Percentiles rank a stretch among this genome's conserved stretches.
phyloP scores from a whole-genome alignment of 1,139 yeast genomes.

The Zygoascus meyerae region DNA sequence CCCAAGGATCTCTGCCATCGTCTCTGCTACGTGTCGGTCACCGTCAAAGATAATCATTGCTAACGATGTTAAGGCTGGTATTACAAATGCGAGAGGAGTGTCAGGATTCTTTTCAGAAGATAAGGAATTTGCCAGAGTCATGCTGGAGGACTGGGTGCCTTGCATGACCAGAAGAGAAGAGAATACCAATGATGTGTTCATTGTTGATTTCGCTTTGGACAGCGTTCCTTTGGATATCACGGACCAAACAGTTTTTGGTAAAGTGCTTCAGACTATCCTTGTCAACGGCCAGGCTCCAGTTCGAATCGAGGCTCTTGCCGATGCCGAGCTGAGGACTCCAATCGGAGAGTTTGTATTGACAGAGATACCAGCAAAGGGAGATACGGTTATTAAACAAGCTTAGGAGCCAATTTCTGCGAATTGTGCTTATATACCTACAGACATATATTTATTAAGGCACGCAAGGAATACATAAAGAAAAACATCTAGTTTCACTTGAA shows the following conservation, averaged over 20 bases:
- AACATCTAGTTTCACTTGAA: not conserved
- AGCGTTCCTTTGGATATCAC: slow-evolving; percentile 30
- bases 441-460: slow-evolving; percentile 7
- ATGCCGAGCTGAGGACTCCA: slow-evolving; percentile 41
- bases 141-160: slow-evolving; percentile 32
- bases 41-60: slow-evolving; percentile 21
- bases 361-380: slow-evolving; percentile 27
- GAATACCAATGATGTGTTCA: slow-evolving; percentile 18
- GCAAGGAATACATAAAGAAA: not conserved
- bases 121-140: slow-evolving; percentile 28
- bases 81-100: slow-evolving; percentile 25
- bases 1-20: slow-evolving; percentile 24
- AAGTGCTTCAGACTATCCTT: slow-evolving; percentile 28
- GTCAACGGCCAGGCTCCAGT: slow-evolving; percentile 27
- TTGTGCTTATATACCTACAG: not conserved
- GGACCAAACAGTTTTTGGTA: slow-evolving; percentile 27
- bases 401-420: not conserved
- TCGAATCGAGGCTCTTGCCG: slow-evolving; percentile 29
- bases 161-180: slow-evolving; percentile 25
- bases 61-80: slow-evolving; percentile 16
- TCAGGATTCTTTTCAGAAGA: slow-evolving; percentile 28
- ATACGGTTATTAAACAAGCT: slow-evolving; percentile 12
- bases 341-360: slow-evolving; percentile 32
- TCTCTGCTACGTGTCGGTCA: slow-evolving; percentile 20
- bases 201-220: slow-evolving; percentile 26